Conservation (phyloP, 2,329 filamentous ascomycete genomes). For the Scopulariopsis brevicaulis region DNA sequence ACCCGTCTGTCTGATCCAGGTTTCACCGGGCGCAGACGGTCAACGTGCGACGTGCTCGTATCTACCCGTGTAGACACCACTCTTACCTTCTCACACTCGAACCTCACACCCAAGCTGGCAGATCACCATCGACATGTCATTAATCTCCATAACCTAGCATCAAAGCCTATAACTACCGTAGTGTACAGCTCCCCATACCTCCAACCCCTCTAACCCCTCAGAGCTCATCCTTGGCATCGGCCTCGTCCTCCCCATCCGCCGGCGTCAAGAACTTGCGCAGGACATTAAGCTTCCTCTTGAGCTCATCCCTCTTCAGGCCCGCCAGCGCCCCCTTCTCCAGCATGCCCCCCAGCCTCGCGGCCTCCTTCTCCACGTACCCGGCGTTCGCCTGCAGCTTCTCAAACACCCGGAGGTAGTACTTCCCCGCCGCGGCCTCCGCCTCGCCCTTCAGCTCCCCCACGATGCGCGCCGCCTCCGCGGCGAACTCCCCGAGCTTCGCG, state of each 20-base stretch:
- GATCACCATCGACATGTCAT: too few species aligned
- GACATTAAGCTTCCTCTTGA: slow-evolving; percentile 80
- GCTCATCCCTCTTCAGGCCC: slow-evolving; percentile 77
- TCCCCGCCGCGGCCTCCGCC: slow-evolving; percentile 63
- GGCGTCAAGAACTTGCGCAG: slow-evolving; percentile 57
- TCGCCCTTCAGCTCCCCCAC: slow-evolving; percentile 52
- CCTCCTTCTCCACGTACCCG: slow-evolving; percentile 75
- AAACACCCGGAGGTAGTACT: slow-evolving; percentile 90
- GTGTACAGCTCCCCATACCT: background rate
- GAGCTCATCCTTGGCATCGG: slow-evolving; percentile 56
- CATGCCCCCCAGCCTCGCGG: slow-evolving; percentile 66
- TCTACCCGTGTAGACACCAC: background rate
- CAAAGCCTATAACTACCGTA: background rate
- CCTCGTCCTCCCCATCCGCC: slow-evolving; percentile 48
- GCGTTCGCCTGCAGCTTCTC: slow-evolving; percentile 72
- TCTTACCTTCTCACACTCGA: too few species aligned
- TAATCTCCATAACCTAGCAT: too few species aligned
- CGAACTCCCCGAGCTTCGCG: slow-evolving; percentile 42
- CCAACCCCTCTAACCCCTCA: slow-evolving; percentile 23
- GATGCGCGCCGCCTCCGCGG: slow-evolving; percentile 61
- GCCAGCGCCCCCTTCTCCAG: slow-evolving; percentile 79
- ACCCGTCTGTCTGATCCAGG: too few species aligned
- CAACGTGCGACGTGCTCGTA: background rate
- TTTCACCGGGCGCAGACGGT: too few species aligned
- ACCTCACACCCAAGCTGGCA: too few species aligned